Percentiles rank a stretch among this genome's conserved stretches.
phyloP scores from a whole-genome alignment of 2,329 filamentous ascomycete genomes.

The Paraconiothyrium brasiliense region DNA sequence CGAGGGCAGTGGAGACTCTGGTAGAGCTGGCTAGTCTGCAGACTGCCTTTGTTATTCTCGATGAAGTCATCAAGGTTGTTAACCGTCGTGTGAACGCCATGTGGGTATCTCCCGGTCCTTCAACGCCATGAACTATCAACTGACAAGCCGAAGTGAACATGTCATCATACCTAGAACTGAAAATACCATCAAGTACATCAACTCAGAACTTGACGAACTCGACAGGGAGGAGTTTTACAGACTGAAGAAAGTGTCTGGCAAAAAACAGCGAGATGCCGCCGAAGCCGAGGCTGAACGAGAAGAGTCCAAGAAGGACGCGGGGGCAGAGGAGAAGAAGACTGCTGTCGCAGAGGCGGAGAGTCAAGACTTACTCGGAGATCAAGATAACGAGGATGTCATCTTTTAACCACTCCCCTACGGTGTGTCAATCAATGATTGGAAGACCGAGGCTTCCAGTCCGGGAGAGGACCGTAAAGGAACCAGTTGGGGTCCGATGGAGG shows the following conservation, averaged over 20 bases:
- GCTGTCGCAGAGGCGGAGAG: constrained; percentile 53
- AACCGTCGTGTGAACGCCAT: constrained; percentile 98
- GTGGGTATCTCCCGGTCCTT: constrained; percentile 59
- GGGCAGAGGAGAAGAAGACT: constrained; percentile 17
- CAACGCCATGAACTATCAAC: constrained; percentile 13
- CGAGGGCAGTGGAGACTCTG: constrained; percentile 91
- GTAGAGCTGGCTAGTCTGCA: constrained; percentile 95
- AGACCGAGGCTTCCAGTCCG: no score
- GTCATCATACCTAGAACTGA: constrained; percentile 98
- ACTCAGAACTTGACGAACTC: constrained; percentile 95
- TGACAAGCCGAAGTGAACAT: constrained; percentile 69
- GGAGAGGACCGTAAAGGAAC: no score
- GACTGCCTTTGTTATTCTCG: constrained; percentile 96
- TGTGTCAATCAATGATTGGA: no score
- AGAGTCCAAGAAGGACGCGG: constrained; percentile 46
- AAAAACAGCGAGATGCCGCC: constrained; percentile 65
- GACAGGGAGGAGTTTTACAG: constrained; percentile 98
- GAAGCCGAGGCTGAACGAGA: constrained; percentile 55
- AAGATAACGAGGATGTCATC: constrained; percentile 86
- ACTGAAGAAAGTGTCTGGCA: constrained; percentile 89
- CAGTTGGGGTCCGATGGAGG: background rate
- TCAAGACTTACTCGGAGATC: constrained; percentile 75
- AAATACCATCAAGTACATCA: constrained; percentile 99
- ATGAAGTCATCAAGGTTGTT: constrained; percentile 99
- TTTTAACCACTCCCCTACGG: constrained; percentile 61